phyloP scores from a whole-genome alignment of 495 filamentous ascomycete genomes.

The Penicillium fimorum region DNA sequence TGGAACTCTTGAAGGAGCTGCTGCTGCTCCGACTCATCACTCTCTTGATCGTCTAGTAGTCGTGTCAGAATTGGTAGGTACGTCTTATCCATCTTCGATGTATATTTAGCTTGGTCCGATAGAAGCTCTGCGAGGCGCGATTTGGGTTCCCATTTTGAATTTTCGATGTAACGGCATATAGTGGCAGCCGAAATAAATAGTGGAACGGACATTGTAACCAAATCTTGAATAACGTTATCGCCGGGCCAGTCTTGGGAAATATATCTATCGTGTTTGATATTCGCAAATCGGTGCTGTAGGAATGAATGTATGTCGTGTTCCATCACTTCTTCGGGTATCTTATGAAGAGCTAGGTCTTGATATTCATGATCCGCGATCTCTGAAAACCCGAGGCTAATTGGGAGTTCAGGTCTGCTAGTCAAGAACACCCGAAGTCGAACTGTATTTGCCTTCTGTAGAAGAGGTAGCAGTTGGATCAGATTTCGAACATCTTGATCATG shows the following conservation, averaged over 20 bases:
- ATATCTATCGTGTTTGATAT: slow-evolving; percentile 18
- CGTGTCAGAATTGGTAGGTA: slow-evolving; percentile 33
- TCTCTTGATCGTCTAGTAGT: slow-evolving; percentile 17
- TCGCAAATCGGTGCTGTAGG: slow-evolving; percentile 24
- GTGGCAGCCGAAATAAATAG: slow-evolving; percentile 36
- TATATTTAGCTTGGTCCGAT: slow-evolving; percentile 13
- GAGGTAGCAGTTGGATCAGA: slow-evolving; percentile 38
- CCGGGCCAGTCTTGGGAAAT: slow-evolving; percentile 42
- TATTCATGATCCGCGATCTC: slow-evolving; percentile 18
- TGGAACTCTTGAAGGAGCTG: slow-evolving; percentile 25
- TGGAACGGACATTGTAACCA: slow-evolving; percentile 26
- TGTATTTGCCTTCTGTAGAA: slow-evolving; percentile 13
- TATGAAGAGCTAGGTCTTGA: slow-evolving; percentile 29
- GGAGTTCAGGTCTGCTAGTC: slow-evolving; percentile 47
- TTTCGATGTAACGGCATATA: slow-evolving; percentile 26
- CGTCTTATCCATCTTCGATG: slow-evolving; percentile 23
- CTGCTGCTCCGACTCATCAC: slow-evolving; percentile 2
- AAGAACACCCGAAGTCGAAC: slow-evolving; percentile 33
- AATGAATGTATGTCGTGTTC: slow-evolving; percentile 32
- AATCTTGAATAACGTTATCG: slow-evolving; percentile 5
- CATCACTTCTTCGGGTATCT: slow-evolving; percentile 21
- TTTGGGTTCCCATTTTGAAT: slow-evolving; percentile 19
- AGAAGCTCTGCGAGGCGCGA: slow-evolving; percentile 19
- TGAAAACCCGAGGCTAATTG: slow-evolving; percentile 36
- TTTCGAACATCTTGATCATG: slow-evolving; percentile 34